Conservation (phyloP, 441 rosid species). For the Syzygium malaccense region DNA sequence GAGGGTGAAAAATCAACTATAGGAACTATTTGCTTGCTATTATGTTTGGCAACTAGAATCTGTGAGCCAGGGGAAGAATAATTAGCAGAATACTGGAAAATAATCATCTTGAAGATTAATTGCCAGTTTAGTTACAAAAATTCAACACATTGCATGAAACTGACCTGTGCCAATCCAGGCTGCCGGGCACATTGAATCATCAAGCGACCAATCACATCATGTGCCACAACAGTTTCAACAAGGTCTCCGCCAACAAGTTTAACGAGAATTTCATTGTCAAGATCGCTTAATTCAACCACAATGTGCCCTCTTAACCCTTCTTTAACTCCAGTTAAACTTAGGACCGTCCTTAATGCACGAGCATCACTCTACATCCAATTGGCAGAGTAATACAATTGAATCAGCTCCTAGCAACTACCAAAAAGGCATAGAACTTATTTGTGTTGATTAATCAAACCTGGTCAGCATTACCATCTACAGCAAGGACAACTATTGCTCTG, state of each 20-base stretch:
- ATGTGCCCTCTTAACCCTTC: conserved; percentile 72
- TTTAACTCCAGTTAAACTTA: conserved; percentile 69
- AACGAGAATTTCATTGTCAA: conserved; percentile 70
- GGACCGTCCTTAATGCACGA: conserved; percentile 67
- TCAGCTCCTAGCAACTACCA: conserved; percentile 5
- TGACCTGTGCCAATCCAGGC: conserved; percentile 75
- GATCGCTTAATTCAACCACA: conserved; percentile 71
- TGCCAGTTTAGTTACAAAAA: not conserved
- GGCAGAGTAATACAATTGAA: conserved; percentile 12
- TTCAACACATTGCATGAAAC: not conserved
- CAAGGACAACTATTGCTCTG: conserved; percentile 66
- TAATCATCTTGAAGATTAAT: not conserved
- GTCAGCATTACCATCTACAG: conserved; percentile 78
- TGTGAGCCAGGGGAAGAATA: not conserved
- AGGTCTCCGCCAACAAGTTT: conserved; percentile 79
- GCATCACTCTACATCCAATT: conserved; percentile 58
- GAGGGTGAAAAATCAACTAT: not conserved
- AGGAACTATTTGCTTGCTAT: not conserved
- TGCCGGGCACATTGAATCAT: conserved; percentile 86
- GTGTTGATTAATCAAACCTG: conserved; percentile 37
- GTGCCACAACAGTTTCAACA: conserved; percentile 75
- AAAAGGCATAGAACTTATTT: not conserved
- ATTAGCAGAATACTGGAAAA: not conserved
- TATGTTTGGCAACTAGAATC: not conserved
- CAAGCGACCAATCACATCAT: conserved; percentile 74